phyloP scores from a whole-genome alignment of 2,329 filamentous ascomycete species.

The Incumbomyces lentus region DNA sequence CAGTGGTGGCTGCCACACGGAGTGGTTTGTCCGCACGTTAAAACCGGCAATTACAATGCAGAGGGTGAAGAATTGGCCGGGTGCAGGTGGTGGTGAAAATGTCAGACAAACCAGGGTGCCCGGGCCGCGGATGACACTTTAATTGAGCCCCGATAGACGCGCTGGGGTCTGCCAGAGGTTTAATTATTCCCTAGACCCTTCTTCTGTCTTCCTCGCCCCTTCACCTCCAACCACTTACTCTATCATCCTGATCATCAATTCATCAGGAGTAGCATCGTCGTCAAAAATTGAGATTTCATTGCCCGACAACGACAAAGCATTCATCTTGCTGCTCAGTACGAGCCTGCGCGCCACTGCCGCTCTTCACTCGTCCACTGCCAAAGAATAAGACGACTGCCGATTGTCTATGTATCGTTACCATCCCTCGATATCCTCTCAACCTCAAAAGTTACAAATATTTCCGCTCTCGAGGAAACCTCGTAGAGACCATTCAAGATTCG shows the following conservation, averaged over 20 bases:
- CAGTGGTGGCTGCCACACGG: no score
- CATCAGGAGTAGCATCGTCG: constrained; percentile 5
- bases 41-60: no score
- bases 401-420: constrained; percentile 98
- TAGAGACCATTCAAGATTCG: constrained; percentile 69
- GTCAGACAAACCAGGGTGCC: no score
- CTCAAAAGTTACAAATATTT: constrained; percentile 94
- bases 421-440: constrained; percentile 88
- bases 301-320: background rate
- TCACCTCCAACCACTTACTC: constrained; percentile 8
- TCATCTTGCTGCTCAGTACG: background rate
- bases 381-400: constrained; percentile 21
- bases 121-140: background rate
- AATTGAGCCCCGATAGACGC: background rate
- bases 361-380: background rate
- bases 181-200: constrained; percentile 14
- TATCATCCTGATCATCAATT: constrained; percentile 13
- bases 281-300: background rate
- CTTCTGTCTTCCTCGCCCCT: constrained; percentile 18
- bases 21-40: no score
- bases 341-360: constrained; percentile 2
- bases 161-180: background rate
- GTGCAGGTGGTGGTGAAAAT: no score
- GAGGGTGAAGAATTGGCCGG: no score
- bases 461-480: constrained; percentile 90